Conservation (phyloP, 108 stramenopile species). For the Aurantiochytrium sp. region DNA sequence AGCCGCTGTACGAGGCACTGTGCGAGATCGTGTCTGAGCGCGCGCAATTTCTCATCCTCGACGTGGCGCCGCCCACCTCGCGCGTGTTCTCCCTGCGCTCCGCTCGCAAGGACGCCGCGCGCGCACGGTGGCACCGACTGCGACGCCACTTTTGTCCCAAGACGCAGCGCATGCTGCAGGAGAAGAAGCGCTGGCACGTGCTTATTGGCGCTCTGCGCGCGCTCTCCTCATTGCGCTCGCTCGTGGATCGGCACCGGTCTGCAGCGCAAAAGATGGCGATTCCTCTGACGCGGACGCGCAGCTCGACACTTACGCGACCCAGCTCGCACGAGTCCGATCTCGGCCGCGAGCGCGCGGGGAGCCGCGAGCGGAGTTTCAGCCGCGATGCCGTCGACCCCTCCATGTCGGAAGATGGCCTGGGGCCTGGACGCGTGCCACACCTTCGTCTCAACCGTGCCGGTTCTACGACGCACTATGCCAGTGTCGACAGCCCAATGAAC, state of each 20-base stretch:
- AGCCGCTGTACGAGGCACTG: constrained; percentile 1
- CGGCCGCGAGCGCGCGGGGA: not conserved
- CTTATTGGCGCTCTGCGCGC: not conserved
- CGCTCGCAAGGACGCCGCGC: not conserved
- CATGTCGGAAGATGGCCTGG: not conserved
- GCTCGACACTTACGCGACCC: not conserved
- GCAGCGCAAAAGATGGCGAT: constrained; percentile 7
- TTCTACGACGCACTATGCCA: not conserved
- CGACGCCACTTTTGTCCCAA: not conserved
- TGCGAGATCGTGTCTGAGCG: not conserved
- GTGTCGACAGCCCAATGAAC: not conserved
- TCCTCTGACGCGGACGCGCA: not conserved
- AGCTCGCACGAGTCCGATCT: not conserved
- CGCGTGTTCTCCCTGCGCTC: not conserved
- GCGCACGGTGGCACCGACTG: constrained; percentile 10
- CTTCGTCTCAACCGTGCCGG: not conserved
- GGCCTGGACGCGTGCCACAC: not conserved
- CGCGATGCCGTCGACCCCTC: no score
- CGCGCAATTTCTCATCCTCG: not conserved
- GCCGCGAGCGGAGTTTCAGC: not conserved
- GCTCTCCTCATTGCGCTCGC: not conserved
- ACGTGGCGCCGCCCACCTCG: not conserved
- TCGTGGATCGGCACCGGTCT: not conserved
- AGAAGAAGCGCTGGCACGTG: constrained; percentile 8
- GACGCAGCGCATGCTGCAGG: constrained; percentile 20